Evolutionary conservation across 805 yeast genomes (phyloP), one percentile per base, ranked within the genome.

Genomic region (Candida khao-thaluensis): DNA sequence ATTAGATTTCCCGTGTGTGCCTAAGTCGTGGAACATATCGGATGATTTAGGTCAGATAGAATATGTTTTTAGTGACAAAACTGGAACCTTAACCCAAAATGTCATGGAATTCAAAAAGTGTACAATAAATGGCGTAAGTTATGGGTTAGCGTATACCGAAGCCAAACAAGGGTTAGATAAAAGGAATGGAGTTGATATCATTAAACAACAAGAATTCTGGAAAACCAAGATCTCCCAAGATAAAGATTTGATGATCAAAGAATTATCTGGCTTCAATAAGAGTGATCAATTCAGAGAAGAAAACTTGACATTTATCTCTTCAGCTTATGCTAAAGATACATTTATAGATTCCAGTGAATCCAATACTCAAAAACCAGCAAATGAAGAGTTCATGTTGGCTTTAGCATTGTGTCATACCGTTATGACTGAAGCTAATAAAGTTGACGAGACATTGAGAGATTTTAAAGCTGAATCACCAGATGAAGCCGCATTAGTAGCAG

Each of bases 21-120:
- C 95, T 2, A 83, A 84, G 51, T 76, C 90, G 1, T 85, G 95
- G 95, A 80, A 80, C 45, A 81, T 85, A 31, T 81, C 89, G 5
- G 95, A 85, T 60, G 95, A 85, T 58, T 69, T 85, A 47, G 95
- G 95, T 14, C 95, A 85, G 57, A 81, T 85, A 43, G 93, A 85
- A 58, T 85, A 82, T 55, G 74, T 85, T 29, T 85, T 85, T 59
- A 80, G 88, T 56, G 95, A 85, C 64, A 85, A 85, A 59, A 85
- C 95, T 0, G 95, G 95, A 25, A 85, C 95, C 0, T 66, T 85
- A 51, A 85, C 95, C 5, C 91, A 85, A 59, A 85, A 85, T 52
- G 78, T 82, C 17, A 85, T 85, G 95, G 88, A 83, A 54, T 85
- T 84, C 64, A 78, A 79, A 44, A 85, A 85, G 54, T 82, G 89